A percentile compares a stretch with the other conserved stretches of the same genome.
Conservation (phyloP, 208 protist genomes). For the Leishmania lainsoni region DNA sequence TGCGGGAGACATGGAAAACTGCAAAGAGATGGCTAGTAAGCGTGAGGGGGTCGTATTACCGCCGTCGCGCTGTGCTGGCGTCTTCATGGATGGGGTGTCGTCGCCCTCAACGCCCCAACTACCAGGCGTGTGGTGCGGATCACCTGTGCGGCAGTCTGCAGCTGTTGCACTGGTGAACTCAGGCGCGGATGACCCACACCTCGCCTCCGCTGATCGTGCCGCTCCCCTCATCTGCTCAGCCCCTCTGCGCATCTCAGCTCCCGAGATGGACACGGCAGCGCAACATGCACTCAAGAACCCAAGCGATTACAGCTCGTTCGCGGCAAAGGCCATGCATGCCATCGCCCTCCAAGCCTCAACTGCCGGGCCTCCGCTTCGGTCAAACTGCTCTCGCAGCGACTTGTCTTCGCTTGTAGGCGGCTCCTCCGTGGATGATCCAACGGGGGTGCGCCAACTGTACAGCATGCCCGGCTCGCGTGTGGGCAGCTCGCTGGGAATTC, state of each 20-base stretch:
- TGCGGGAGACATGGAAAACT: conserved; percentile 5
- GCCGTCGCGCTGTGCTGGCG: conserved; percentile 27
- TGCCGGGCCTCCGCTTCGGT: not conserved
- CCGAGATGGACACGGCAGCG: not conserved
- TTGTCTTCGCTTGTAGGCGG: conserved; percentile 2
- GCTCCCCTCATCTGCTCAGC: not conserved
- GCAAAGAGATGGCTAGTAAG: conserved; percentile 34
- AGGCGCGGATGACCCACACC: not conserved
- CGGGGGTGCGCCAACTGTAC: conserved; percentile 33
- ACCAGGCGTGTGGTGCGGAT: not conserved
- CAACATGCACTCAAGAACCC: not conserved
- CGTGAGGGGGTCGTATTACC: conserved; percentile 38
- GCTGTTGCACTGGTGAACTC: conserved; percentile 4
- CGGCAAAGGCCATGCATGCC: conserved; percentile 22
- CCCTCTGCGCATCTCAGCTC: not conserved
- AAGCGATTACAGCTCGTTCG: conserved; percentile 9
- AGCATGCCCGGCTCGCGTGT: conserved; percentile 19
- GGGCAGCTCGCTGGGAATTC: conserved; percentile 20
- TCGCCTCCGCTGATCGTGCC: not conserved
- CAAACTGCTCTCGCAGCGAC: conserved; percentile 6
- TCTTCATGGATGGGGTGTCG: conserved; percentile 2
- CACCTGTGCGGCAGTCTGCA: not conserved
- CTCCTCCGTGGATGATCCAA: conserved; percentile 22
- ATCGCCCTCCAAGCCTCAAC: conserved; percentile 5
- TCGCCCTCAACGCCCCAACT: conserved; percentile 2